These are phyloP conservation scores for Trichopus zeylanicus DNA, from an alignment of 116 monocot species.

Conservation along the genomic window DNA sequence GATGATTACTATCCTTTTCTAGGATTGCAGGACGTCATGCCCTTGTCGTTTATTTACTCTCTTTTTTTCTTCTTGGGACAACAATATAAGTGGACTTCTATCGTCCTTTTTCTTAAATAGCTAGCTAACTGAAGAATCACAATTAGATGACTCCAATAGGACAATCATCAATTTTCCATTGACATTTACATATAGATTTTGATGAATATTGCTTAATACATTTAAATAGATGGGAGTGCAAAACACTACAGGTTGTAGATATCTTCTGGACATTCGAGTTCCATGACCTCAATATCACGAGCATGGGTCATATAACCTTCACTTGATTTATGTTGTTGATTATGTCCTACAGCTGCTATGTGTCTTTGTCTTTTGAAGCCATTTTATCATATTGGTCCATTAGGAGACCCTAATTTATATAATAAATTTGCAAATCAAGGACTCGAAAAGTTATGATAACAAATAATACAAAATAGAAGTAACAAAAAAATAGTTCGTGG, in stretches of 20 bases:
- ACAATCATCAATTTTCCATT: slow-evolving; percentile 97
- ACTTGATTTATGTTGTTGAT: slow-evolving; percentile 81
- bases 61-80: too few species aligned
- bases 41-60: too few species aligned
- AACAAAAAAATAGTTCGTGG: too few species aligned
- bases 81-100: too few species aligned
- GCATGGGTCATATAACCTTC: slow-evolving; percentile 99
- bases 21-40: too few species aligned
- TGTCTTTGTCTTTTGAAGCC: slow-evolving; percentile 67
- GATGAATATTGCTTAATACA: neutral
- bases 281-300: slow-evolving; percentile 99
- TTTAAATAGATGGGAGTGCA: neutral
- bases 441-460: too few species aligned
- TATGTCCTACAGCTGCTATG: slow-evolving; percentile 78
- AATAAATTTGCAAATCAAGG: neutral
- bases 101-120: slow-evolving; percentile 98
- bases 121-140: slow-evolving; percentile 62
- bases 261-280: slow-evolving; percentile 93
- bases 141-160: slow-evolving; percentile 65
- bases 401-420: slow-evolving; percentile 46
- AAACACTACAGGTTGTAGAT: slow-evolving; percentile 72
- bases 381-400: slow-evolving; percentile 75
- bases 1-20: too few species aligned
- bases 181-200: too few species aligned
- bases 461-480: too few species aligned